A percentile compares a stretch with the other conserved stretches of the same genome.
phyloP scores from a whole-genome alignment of 73 alveolate species.

The Diophrys appendiculata region DNA sequence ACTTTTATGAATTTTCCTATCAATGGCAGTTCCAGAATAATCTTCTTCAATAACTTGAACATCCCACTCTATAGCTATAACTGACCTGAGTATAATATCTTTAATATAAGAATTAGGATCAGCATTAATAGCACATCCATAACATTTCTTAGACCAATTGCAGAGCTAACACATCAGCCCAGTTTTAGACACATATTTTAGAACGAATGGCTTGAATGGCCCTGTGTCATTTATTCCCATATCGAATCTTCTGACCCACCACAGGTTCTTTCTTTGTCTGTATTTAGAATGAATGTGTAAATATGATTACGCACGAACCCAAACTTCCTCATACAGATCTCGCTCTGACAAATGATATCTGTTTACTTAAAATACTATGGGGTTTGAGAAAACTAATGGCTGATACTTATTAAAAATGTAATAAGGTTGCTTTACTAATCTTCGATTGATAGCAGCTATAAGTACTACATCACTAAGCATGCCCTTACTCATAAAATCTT shows the following conservation, averaged over 20 bases:
- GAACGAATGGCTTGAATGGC: conserved; percentile 41
- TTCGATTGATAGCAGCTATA: too few species aligned
- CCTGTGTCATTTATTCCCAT: too few species aligned
- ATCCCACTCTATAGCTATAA: conserved; percentile 51
- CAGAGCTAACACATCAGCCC: conserved; percentile 31
- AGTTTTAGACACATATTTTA: conserved; percentile 30
- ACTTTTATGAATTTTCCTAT: conserved; percentile 12
- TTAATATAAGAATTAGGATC: conserved; percentile 9
- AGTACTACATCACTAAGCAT: too few species aligned
- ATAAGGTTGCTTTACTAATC: too few species aligned
- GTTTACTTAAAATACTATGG: too few species aligned
- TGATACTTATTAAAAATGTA: too few species aligned
- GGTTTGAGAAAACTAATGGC: too few species aligned
- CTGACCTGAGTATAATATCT: too few species aligned
- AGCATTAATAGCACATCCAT: conserved; percentile 38
- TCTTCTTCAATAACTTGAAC: conserved; percentile 36
- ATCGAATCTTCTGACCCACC: conserved; percentile 40
- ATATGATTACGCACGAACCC: conserved; percentile 38
- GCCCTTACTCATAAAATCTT: too few species aligned
- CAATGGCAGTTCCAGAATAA: conserved; percentile 34
- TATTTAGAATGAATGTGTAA: conserved; percentile 10
- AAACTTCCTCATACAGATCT: conserved; percentile 41
- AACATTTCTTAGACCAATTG: conserved; percentile 32
- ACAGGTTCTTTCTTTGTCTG: conserved; percentile 17
- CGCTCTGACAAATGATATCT: conserved; percentile 43